Evolutionary conservation across 495 filamentous ascomycete genomes (phyloP).

Genomic region (Aspergillus haitiensis): DNA sequence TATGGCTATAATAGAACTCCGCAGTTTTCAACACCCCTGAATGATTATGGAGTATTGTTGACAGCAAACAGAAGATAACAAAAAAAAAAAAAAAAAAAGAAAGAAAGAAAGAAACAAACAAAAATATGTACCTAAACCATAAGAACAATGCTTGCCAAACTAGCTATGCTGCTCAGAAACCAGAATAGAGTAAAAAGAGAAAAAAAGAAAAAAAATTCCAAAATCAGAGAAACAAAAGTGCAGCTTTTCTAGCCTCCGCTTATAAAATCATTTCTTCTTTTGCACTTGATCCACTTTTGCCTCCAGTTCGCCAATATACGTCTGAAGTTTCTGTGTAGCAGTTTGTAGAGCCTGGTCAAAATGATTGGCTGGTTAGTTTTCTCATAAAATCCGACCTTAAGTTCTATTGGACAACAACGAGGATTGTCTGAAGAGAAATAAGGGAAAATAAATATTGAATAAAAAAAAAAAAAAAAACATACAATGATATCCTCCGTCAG

Average conservation of each 20-base stretch:
- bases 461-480: slow-evolving; percentile 44
- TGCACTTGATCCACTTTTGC: slow-evolving; percentile 70
- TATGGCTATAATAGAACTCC: no score
- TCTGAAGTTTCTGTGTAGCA: slow-evolving; percentile 80
- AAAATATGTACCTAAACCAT: no score
- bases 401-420: no score
- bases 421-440: slow-evolving; percentile 9
- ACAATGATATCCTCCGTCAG: slow-evolving; percentile 96
- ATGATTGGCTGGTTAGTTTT: slow-evolving; percentile 7
- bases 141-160: no score
- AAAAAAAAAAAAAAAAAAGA: no score
- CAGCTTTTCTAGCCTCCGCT: not conserved
- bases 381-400: not conserved
- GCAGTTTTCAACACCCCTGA: no score
- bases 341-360: slow-evolving; percentile 75
- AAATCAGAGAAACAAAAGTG: slow-evolving; percentile 4
- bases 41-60: no score
- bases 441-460: slow-evolving; percentile 1
- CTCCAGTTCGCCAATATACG: slow-evolving; percentile 79
- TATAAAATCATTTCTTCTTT: slow-evolving; percentile 47
- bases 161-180: not conserved
- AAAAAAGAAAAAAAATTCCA: slow-evolving; percentile 2
- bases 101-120: no score
- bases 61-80: no score
- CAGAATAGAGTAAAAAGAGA: slow-evolving; percentile 10